Evolutionary conservation across 2,329 filamentous ascomycete genomes (phyloP).

Genomic region (Colletotrichum filicis): DNA sequence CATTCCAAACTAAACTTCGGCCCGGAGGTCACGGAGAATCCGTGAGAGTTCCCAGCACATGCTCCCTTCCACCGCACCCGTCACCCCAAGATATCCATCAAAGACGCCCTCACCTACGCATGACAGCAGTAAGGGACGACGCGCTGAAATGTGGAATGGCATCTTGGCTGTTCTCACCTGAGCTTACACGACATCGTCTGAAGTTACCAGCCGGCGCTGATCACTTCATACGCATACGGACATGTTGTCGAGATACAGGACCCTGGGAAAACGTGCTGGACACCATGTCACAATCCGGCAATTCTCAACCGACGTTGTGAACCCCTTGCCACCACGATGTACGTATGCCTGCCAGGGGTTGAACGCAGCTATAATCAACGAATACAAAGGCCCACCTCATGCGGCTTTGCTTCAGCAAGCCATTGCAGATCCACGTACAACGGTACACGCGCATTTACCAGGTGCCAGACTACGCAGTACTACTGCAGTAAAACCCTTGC

Average conservation of each 20-base stretch:
- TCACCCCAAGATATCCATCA: neutral
- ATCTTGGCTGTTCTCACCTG: neutral
- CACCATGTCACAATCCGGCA: neutral
- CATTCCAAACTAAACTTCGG: neutral
- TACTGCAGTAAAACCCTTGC: neutral
- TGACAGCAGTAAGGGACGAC: conserved; percentile 27
- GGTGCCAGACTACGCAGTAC: neutral
- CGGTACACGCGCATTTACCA: neutral
- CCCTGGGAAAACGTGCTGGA: neutral
- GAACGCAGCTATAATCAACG: neutral
- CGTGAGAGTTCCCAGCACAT: neutral
- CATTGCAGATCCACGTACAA: neutral
- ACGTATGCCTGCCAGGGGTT: neutral
- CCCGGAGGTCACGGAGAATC: neutral
- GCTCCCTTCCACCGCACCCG: conserved; percentile 11
- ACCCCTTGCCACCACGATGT: neutral
- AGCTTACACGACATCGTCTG: conserved; percentile 14
- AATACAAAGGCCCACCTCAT: neutral
- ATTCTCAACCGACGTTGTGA: neutral
- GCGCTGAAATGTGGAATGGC: conserved; percentile 22
- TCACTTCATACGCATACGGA: neutral
- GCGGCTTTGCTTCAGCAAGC: conserved; percentile 1
- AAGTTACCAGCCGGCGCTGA: neutral
- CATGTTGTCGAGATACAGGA: conserved; percentile 4
- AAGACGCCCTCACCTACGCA: conserved; percentile 1